Conservation (phyloP, 768 basidiomycete genomes). For the Russula virescens region DNA sequence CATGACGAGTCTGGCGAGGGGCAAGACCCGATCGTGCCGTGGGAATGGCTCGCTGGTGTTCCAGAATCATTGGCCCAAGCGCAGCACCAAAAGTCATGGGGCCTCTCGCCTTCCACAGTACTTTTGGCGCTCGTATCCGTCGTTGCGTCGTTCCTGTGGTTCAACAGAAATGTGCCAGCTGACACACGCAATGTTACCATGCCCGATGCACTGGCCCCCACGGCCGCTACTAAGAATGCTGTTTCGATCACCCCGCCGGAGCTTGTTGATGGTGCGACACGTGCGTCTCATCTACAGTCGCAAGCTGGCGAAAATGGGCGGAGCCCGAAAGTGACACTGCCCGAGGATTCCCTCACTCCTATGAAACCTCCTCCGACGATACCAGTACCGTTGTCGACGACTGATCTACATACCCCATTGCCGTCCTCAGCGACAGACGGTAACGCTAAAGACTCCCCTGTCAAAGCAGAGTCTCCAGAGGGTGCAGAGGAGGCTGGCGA, state of each 20-base stretch:
- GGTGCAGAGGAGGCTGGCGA: constrained; percentile 48
- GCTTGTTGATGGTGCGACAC: background rate
- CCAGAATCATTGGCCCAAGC: background rate
- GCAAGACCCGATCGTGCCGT: background rate
- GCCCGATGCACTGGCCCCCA: background rate
- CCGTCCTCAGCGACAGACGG: background rate
- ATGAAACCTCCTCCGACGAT: background rate
- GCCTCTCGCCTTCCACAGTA: background rate
- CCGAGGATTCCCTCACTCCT: background rate
- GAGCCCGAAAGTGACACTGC: background rate
- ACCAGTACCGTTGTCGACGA: background rate
- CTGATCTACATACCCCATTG: background rate
- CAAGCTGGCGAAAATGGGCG: background rate
- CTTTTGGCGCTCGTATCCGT: constrained; percentile 10
- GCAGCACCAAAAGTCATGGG: constrained; percentile 1
- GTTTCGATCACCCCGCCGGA: background rate
- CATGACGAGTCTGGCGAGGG: background rate
- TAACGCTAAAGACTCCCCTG: background rate
- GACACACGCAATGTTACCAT: background rate
- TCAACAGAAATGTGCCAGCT: background rate
- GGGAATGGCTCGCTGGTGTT: constrained; percentile 9
- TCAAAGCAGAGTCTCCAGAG: constrained; percentile 34
- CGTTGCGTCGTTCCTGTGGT: constrained; percentile 10
- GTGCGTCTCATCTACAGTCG: background rate
- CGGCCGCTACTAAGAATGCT: background rate